Conservation (phyloP, 352 stramenopile species). For the Chrysophaeum taylorii region DNA sequence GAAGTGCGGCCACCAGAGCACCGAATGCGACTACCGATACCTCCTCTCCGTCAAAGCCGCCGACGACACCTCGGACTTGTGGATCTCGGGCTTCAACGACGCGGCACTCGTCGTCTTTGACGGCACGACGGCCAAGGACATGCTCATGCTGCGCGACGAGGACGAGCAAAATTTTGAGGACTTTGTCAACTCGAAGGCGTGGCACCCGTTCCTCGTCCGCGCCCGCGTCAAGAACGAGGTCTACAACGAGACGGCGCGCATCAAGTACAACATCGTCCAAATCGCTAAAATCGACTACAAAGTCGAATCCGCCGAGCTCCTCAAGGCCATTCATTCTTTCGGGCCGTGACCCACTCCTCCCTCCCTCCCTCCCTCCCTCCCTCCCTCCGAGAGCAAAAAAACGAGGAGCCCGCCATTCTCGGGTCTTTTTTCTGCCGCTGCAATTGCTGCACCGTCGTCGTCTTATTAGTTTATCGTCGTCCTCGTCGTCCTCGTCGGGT, state of each 20-base stretch:
- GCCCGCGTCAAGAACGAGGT: conserved; percentile 70
- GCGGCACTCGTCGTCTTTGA: conserved; percentile 67
- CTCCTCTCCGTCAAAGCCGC: conserved; percentile 63
- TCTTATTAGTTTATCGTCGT: too few relatives aligned
- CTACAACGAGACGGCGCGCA: conserved; percentile 62
- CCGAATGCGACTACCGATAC: conserved; percentile 68
- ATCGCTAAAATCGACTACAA: conserved; percentile 65
- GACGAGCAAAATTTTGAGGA: conserved; percentile 56
- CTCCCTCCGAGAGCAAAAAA: too few relatives aligned
- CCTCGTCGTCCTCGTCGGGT: too few relatives aligned
- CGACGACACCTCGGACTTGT: conserved; percentile 63
- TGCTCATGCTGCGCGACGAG: conserved; percentile 62
- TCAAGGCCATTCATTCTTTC: conserved; percentile 69
- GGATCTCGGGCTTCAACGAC: conserved; percentile 71
- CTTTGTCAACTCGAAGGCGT: conserved; percentile 63
- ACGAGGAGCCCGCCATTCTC: too few relatives aligned
- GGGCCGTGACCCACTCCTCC: too few relatives aligned
- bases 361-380: too few relatives aligned
- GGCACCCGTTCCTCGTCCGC: conserved; percentile 63
- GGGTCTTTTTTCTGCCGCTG: too few relatives aligned
- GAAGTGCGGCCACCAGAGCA: conserved; percentile 67
- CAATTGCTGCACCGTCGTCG: too few relatives aligned
- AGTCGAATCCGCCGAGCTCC: conserved; percentile 58
- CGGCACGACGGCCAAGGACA: conserved; percentile 61
- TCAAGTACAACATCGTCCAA: conserved; percentile 62